Base-by-base conservation (phyloP, 176 grass and related monocot genomes). In the Triticum monococcum region DNA sequence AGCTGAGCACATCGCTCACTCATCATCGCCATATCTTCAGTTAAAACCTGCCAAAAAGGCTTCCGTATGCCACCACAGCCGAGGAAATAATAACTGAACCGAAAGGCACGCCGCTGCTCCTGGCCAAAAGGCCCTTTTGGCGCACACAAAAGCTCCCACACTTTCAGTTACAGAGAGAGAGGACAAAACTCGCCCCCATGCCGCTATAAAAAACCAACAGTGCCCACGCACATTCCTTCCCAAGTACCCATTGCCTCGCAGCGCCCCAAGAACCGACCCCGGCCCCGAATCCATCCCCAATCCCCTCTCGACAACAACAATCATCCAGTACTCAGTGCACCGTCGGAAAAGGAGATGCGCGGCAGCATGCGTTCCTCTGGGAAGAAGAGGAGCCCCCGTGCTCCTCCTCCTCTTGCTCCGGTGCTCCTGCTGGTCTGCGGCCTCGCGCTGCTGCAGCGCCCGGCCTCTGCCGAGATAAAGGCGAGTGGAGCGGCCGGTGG, bases 81-180 rank as follows among this genome's bases (percentile, higher is more conserved):
- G 3, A 37, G 22, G 26, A 76, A 64, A 22, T 13, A 26, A 12
- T 48, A 63, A 84, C 56, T 22, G 81, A 84, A 77, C 82, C 11
- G 54, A 64, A 85, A 85, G 26, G 38, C 72, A 83, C 56, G 14
- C 77, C n/a, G 48, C 18, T 86, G 85, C 85, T 65, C 33, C 77
- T 75, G 46, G 25, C 37, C n/a, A 83, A 87, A 87, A 80, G 43
- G 57, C 5, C 12, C 85, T 88, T 78, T 85, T 63, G 33, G 68
- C 64, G 25, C 79, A 86, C 82, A 86, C 40, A 89, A 85, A 92
- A 89, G 86, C 77, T 69, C 22, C 63, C 81, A 83, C 7, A 23
- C 87, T 85, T 92, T 86, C 79, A 80, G 87, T 80, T 86, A 56
- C 46, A 77, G 46, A 18, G 26, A 65, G 37, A 68, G 38, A 22